Percentiles rank a stretch among this genome's conserved stretches.
Evolutionary conservation across 495 filamentous ascomycete species (phyloP).

Genomic region (Lepidopterella palustris): DNA sequence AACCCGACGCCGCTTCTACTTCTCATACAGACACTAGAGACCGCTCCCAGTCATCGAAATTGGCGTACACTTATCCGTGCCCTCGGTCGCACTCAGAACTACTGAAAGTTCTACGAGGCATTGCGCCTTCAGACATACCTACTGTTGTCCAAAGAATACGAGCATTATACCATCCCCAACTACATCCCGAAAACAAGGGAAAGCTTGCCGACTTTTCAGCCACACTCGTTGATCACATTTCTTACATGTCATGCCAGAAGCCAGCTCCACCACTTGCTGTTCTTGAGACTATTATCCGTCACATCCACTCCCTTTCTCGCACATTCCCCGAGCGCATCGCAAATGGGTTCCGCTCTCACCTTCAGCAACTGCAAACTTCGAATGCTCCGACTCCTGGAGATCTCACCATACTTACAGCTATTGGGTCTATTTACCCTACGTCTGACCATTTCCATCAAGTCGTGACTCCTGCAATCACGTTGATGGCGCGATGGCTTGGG

Average conservation of each 20-base stretch:
- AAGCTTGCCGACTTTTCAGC: conserved; percentile 69
- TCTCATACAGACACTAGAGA: conserved; percentile 38
- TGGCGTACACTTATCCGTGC: conserved; percentile 80
- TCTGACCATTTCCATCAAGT: conserved; percentile 96
- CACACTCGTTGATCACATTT: conserved; percentile 71
- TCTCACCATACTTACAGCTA: conserved; percentile 70
- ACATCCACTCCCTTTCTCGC: conserved; percentile 83
- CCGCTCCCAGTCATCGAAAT: conserved; percentile 38
- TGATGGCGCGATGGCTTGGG: conserved; percentile 74
- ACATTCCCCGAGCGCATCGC: conserved; percentile 70
- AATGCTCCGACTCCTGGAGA: conserved; percentile 65
- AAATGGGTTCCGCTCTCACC: conserved; percentile 64
- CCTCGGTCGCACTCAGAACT: conserved; percentile 71
- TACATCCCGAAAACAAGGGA: conserved; percentile 73
- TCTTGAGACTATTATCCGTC: conserved; percentile 63
- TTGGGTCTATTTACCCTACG: conserved; percentile 82
- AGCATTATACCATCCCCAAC: conserved; percentile 80
- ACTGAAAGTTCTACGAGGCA: conserved; percentile 52
- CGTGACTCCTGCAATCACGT: conserved; percentile 78
- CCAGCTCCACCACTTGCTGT: conserved; percentile 47
- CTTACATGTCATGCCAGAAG: conserved; percentile 51
- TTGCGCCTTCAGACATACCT: conserved; percentile 58
- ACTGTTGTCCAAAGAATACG: conserved; percentile 83
- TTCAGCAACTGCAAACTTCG: conserved; percentile 58
- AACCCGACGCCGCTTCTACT: conserved; percentile 14